These are phyloP conservation scores for Silene noctiflora DNA, from an alignment of 179 eudicot species.

Conservation along the genomic window DNA sequence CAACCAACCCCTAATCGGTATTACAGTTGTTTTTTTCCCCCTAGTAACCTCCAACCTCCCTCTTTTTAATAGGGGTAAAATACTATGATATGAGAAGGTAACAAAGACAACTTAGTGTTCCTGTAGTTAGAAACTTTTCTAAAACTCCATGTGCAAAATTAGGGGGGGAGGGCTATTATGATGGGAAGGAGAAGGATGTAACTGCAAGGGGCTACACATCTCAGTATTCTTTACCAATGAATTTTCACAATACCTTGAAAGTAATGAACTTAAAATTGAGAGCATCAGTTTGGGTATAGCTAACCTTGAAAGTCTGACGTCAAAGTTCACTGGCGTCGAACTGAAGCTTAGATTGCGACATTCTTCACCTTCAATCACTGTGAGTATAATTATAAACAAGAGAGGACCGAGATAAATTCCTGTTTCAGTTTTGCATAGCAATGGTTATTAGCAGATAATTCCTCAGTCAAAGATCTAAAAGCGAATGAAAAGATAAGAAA, in stretches of 20 bases:
- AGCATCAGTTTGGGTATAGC: slow-evolving; percentile 7
- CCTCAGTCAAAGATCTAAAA: neutral
- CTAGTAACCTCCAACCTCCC: no score
- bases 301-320: slow-evolving; percentile 15
- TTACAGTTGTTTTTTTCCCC: no score
- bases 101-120: no score
- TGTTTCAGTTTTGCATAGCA: slow-evolving; percentile 15
- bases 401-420: slow-evolving; percentile 9
- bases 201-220: neutral
- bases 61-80: no score
- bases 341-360: neutral
- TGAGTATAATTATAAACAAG: slow-evolving; percentile 17
- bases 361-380: slow-evolving; percentile 16
- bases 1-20: no score
- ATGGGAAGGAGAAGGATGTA: neutral
- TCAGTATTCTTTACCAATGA: neutral
- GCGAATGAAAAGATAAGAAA: neutral
- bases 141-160: no score
- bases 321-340: slow-evolving; percentile 10
- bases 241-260: no score
- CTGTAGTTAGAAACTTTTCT: no score
- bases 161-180: neutral
- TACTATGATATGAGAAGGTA: no score
- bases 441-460: slow-evolving; percentile 2
- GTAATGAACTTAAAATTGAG: neutral